Percentiles rank a stretch among this genome's conserved stretches.
Evolutionary conservation across 2,329 filamentous ascomycete genomes (phyloP).

Genomic region (Paraphaeosphaeria sporulosa): DNA sequence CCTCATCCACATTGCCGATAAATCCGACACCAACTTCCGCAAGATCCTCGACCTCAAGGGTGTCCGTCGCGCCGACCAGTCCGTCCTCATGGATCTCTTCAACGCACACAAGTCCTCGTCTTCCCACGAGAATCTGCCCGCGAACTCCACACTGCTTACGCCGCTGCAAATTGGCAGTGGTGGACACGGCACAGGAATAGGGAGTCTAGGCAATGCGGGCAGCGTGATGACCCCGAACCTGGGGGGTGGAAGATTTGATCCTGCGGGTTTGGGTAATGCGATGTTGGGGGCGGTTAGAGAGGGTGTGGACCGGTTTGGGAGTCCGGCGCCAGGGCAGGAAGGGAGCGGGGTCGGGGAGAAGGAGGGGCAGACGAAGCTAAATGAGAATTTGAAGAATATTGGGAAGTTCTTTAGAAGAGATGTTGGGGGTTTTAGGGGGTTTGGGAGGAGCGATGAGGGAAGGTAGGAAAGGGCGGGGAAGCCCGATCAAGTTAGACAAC

Average conservation of each 20-base stretch:
- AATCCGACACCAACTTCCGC: conserved; percentile 91
- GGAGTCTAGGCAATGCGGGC: conserved; percentile 48
- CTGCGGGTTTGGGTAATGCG: conserved; percentile 82
- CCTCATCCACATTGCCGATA: conserved; percentile 94
- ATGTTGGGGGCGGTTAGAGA: conserved; percentile 88
- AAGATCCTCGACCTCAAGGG: conserved; percentile 97
- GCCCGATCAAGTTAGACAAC: neutral
- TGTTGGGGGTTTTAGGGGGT: conserved; percentile 63
- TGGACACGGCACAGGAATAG: conserved; percentile 52
- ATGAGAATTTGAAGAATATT: conserved; percentile 94
- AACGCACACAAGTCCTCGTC: conserved; percentile 78
- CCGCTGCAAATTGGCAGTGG: conserved; percentile 46
- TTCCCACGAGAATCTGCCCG: conserved; percentile 69
- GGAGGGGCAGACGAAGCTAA: conserved; percentile 76
- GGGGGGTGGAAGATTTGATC: conserved; percentile 69
- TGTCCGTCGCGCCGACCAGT: conserved; percentile 80
- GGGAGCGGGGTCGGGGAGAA: conserved; percentile 31
- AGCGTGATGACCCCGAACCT: conserved; percentile 50
- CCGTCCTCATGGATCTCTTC: conserved; percentile 86
- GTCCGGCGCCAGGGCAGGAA: conserved; percentile 49
- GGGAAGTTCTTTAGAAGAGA: conserved; percentile 96
- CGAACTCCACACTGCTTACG: conserved; percentile 46
- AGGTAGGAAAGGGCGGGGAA: conserved; percentile 22
- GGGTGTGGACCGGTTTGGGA: conserved; percentile 79
- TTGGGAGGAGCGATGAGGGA: conserved; percentile 44